phyloP scores from a whole-genome alignment of 2,329 filamentous ascomycete genomes.

The Dothiorella sarmentorum region DNA sequence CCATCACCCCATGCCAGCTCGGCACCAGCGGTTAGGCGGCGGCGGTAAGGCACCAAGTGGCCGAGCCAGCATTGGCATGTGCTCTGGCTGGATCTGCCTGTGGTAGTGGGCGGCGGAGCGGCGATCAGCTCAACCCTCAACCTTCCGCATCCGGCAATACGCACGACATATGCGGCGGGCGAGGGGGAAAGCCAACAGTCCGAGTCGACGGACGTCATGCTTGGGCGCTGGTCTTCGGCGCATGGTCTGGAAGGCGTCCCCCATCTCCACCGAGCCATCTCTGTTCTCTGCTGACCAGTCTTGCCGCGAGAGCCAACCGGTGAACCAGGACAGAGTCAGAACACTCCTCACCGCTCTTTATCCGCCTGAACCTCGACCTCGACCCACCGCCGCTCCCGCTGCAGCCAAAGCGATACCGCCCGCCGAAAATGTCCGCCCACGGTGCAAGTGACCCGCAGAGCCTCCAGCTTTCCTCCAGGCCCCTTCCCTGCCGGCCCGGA shows the following conservation, averaged over 20 bases:
- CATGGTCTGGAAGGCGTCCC: slow-evolving; percentile 7
- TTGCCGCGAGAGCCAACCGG: slow-evolving; percentile 7
- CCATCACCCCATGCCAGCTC: slow-evolving; percentile 2
- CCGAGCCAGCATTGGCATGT: neutral
- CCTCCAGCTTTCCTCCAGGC: neutral
- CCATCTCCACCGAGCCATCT: too few species aligned
- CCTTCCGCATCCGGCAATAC: slow-evolving; percentile 3
- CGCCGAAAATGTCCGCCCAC: neutral
- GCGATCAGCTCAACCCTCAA: slow-evolving; percentile 15
- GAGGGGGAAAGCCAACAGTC: neutral
- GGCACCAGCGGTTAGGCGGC: neutral
- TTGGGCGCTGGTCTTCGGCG: neutral
- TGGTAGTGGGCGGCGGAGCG: slow-evolving; percentile 6
- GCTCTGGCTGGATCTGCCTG: neutral
- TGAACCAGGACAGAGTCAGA: slow-evolving; percentile 1
- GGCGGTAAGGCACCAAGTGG: neutral
- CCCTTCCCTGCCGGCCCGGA: slow-evolving; percentile 4
- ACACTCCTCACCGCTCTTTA: slow-evolving; percentile 6
- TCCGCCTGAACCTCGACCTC: neutral
- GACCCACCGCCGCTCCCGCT: slow-evolving; percentile 4
- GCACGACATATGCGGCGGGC: neutral
- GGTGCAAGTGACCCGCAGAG: slow-evolving; percentile 6
- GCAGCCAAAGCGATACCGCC: slow-evolving; percentile 1
- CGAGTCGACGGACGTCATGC: too few species aligned
- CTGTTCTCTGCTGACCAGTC: too few species aligned